phyloP scores from a whole-genome alignment of 176 grass and related monocot species.

The Raddia guianensis region DNA sequence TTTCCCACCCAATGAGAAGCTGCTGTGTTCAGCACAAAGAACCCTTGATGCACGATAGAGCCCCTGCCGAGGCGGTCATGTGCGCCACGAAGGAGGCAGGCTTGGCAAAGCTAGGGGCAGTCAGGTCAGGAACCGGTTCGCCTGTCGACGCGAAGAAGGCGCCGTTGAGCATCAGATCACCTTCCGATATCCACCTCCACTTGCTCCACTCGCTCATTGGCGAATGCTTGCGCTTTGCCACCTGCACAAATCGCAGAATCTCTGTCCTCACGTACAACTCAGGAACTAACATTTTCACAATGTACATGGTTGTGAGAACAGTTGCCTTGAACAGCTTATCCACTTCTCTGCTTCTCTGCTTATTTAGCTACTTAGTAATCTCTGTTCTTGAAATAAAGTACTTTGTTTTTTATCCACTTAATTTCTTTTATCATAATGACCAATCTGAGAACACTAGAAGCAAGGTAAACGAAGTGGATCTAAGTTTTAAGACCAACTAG shows the following conservation, averaged over 20 bases:
- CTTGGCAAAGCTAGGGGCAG: constrained; percentile 10
- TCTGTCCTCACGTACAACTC: background rate
- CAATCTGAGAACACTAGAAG: no score
- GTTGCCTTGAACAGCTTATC: no score
- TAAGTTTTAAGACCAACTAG: no score
- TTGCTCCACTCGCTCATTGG: constrained; percentile 34
- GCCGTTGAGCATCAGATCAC: constrained; percentile 54
- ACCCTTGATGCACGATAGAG: constrained; percentile 7
- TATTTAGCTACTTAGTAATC: no score
- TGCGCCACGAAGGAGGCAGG: background rate
- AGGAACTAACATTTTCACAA: background rate
- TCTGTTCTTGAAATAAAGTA: no score
- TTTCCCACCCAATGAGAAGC: no score
- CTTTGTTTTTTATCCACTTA: no score
- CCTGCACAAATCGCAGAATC: constrained; percentile 33
- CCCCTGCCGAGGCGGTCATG: constrained; percentile 10
- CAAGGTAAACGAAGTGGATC: no score
- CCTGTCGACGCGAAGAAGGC: constrained; percentile 58
- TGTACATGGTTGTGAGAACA: no score
- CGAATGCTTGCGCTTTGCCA: constrained; percentile 47
- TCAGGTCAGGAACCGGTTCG: background rate
- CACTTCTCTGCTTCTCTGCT: no score
- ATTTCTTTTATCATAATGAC: no score
- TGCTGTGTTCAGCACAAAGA: constrained; percentile 9
- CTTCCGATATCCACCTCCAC: constrained; percentile 65